Base-by-base conservation (phyloP, 1,284 basidiomycete genomes). In the Uromyces viciae-fabae region DNA sequence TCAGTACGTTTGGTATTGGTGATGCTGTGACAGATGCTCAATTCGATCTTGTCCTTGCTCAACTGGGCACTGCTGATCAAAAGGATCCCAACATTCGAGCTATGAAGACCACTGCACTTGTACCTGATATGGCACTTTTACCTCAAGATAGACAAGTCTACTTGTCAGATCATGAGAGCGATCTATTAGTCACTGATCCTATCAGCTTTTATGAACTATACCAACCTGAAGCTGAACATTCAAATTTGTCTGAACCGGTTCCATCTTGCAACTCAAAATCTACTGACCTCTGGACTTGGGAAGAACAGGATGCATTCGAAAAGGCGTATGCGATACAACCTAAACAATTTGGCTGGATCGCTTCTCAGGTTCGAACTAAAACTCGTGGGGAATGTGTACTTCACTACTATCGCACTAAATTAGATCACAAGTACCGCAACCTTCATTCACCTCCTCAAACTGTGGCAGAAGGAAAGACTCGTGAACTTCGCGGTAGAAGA, bases 341-440 rank as follows among this genome's bases (percentile, higher is more conserved):
- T n/a, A 81, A 81, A 75, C 79, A 81, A 58, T 81, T 81, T 52
- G 79, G 79, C 38, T 81, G 60, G 56, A 81, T 81, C 43, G 71
- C 79, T 11, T 75, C 71, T 42, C 71, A 75, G 25, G 58, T 81
- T 43, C 36, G 33, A 52, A 75, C 79, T n/a, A 81, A 75, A 52
- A 81, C 22, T 43, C 56, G 79, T 28, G 60, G 72, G 19, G 72
- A 81, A 81, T 81, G 79, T 81, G 79, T 81, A 4, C 38, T 81
- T 19, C 71, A 75, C 62, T 81, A 81, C 72, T 81, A 81, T 56
- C 79, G 60, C n/a, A 81, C 79, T 40, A 81, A 81, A 81, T 36
- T 54, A 43, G 56, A 52, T 5, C 69, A 78, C 58, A 71, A 73
- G 62, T 81, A 81, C 56, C 71, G 79, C 31, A 75, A 74, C 52